Evolutionary conservation across 148 eudicot species (phyloP), one percentile per base, ranked within the genome.

Genomic region (Rheum nobile): DNA sequence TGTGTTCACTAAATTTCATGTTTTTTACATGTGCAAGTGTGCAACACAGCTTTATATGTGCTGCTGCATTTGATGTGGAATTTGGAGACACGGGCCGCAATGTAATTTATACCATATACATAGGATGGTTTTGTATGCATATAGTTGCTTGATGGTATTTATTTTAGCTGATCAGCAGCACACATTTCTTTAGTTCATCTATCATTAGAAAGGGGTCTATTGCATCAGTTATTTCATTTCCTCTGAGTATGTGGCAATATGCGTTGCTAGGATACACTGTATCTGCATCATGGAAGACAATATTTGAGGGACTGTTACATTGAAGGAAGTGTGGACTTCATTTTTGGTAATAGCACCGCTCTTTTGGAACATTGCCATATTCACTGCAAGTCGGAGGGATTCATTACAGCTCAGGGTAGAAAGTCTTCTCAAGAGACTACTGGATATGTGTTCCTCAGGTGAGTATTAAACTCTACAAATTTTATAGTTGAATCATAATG

Each of bases 301-400:
- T 95, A 95, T 87, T 75, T 95, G 68, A 82, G 83, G 76, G 98
- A 95, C 74, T 95, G 98, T 82, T 95, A 95, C 68, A 83, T 95
- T 61, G 98, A 95, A 83, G 97, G 98, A 77, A 95, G 97, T 34
- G 98, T 95, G 37, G 98, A 95, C 79, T 95, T 95, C 80, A 88
- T 95, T 72, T 95, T 95, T 67, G 98, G 98, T 34, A 95, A 95
- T 75, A 95, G 98, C 84, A 95, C 98, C 59, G 93, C 98, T 54
- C 82, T 95, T 54, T 75, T 95, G 87, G 98, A 95, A 83, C 98
- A 95, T 82, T 95, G 98, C 73, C 98, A 95, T 76, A 95, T 91
- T 75, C 92, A 95, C 80, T 91, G 98, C 97, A 91, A 91, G 77
- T 84, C 98, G 3, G 84, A 89, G 67, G 98, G 98, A 22, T 95